Percentiles rank a stretch among this genome's conserved stretches.
Evolutionary conservation across 2,329 filamentous ascomycete genomes (phyloP).

Genomic region (Phaeosphaeria sp.): DNA sequence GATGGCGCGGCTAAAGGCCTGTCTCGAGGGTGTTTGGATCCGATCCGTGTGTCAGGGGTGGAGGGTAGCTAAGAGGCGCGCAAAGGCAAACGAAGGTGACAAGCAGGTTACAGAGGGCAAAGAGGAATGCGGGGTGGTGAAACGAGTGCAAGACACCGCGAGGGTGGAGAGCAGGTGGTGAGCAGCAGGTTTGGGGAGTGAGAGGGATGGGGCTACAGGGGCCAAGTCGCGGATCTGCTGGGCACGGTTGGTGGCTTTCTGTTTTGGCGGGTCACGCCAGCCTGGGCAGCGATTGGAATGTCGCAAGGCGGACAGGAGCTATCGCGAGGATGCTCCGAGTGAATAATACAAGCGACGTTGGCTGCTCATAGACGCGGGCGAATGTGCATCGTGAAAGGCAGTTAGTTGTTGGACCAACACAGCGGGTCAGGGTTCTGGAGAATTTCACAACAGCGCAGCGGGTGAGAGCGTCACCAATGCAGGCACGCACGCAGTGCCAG

Average conservation of each 20-base stretch:
- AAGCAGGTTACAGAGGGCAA: slow-evolving; percentile 18
- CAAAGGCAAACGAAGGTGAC: slow-evolving; percentile 14
- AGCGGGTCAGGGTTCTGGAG: neutral
- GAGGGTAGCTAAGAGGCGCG: slow-evolving; percentile 14
- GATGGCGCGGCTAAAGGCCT: slow-evolving; percentile 13
- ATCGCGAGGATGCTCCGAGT: slow-evolving; percentile 1
- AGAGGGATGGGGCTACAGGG: slow-evolving; percentile 26
- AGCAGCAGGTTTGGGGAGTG: slow-evolving; percentile 25
- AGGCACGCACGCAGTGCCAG: neutral
- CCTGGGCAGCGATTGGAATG: slow-evolving; percentile 29
- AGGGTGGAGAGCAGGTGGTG: slow-evolving; percentile 24
- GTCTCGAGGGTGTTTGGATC: slow-evolving; percentile 10
- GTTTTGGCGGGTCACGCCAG: slow-evolving; percentile 6
- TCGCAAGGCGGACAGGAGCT: neutral
- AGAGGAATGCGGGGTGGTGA: slow-evolving; percentile 29
- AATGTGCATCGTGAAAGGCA: slow-evolving; percentile 6
- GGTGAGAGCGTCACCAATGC: slow-evolving; percentile 1
- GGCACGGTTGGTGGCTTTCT: slow-evolving; percentile 14
- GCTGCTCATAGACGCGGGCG: neutral
- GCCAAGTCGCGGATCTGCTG: slow-evolving; percentile 27
- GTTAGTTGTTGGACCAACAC: neutral
- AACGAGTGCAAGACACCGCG: slow-evolving; percentile 42
- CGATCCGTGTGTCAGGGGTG: slow-evolving; percentile 30
- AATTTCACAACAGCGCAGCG: neutral
- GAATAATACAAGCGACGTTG: slow-evolving; percentile 2